Evolutionary conservation across 805 yeast genomes (phyloP), one percentile per base, ranked within the genome.

Genomic region (Yarrowia sp.): DNA sequence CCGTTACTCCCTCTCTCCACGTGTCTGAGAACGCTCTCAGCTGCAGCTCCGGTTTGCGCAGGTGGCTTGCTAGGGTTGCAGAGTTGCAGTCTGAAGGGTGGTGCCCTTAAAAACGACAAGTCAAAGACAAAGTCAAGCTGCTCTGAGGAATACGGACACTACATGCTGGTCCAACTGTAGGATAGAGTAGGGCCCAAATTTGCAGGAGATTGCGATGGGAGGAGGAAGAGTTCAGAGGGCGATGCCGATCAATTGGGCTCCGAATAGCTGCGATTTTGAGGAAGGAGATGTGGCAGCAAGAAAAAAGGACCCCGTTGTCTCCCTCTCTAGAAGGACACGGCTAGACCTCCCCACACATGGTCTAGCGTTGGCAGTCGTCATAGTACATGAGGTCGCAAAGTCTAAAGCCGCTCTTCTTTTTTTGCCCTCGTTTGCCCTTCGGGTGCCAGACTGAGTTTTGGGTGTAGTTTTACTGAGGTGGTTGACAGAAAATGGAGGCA

Each of bases 351-450:
- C 33, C 51, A 44, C 35, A 44, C 38, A 19, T 14, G 21, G 36
- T 5, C 38, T 47, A 32, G 38, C 29, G 55, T n/a, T n/a, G 38
- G 27, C 18, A 14, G 21, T 47, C 55, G 55, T 47, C 55, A 47
- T 47, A 21, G 55, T 47, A 47, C 55, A 47, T 47, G 55, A 44
- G 16, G 44, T n/a, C 29, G n/a, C 55, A 31, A 32, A 47, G 29
- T 8, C 19, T 32, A 44, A 7, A 27, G n/a, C n/a, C 27, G 25
- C n/a, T 25, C 21, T 21, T 21, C 21, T 38, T 19, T 14, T 21
- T 13, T 38, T 38, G n/a, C 42, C 16, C 44, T 21, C n/a, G 22
- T 22, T 10, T 1, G 25, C 25, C 9, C 10, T 21, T n/a, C 6
- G 12, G 29, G 13, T 19, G n/a, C n/a, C n/a, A 12, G 44, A 22